phyloP scores from a whole-genome alignment of 108 stramenopile species.

The Skeletonema costatum region DNA sequence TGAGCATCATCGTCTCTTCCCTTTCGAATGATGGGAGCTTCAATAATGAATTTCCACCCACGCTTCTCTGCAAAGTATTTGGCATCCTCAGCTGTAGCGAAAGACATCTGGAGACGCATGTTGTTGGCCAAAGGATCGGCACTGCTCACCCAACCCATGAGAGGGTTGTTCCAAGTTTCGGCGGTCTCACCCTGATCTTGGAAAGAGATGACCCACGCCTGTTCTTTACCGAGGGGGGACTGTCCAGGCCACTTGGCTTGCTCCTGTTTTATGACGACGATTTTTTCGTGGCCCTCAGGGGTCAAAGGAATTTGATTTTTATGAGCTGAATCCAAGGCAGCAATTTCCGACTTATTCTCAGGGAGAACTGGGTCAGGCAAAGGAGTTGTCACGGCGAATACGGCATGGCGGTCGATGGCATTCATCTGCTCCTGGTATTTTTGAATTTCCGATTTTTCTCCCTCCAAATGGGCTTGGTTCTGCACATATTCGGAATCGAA shows the following conservation, averaged over 20 bases:
- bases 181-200: slow-evolving; percentile 70
- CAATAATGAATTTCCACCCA: slow-evolving; percentile 90
- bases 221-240: slow-evolving; percentile 56
- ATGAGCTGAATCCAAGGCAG: slow-evolving; percentile 78
- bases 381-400: slow-evolving; percentile 44
- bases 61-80: slow-evolving; percentile 90
- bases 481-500: slow-evolving; percentile 40
- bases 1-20: slow-evolving; percentile 68
- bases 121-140: slow-evolving; percentile 91
- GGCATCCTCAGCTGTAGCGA: slow-evolving; percentile 88
- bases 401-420: slow-evolving; percentile 45
- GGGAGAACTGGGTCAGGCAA: slow-evolving; percentile 69
- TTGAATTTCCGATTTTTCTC: slow-evolving; percentile 36
- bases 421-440: slow-evolving; percentile 29
- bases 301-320: slow-evolving; percentile 41
- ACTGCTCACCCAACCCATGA: slow-evolving; percentile 96
- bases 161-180: slow-evolving; percentile 88
- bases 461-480: slow-evolving; percentile 30
- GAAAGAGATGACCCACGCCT: slow-evolving; percentile 81
- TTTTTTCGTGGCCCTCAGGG: slow-evolving; percentile 66
- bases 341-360: slow-evolving; percentile 73
- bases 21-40: slow-evolving; percentile 70
- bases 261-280: slow-evolving; percentile 77
- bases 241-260: slow-evolving; percentile 61
- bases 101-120: slow-evolving; percentile 66